Evolutionary conservation across 371 early-diverging fungal species (phyloP), one percentile per base, ranked within the genome.

Genomic region (Fennellomyces sp.): DNA sequence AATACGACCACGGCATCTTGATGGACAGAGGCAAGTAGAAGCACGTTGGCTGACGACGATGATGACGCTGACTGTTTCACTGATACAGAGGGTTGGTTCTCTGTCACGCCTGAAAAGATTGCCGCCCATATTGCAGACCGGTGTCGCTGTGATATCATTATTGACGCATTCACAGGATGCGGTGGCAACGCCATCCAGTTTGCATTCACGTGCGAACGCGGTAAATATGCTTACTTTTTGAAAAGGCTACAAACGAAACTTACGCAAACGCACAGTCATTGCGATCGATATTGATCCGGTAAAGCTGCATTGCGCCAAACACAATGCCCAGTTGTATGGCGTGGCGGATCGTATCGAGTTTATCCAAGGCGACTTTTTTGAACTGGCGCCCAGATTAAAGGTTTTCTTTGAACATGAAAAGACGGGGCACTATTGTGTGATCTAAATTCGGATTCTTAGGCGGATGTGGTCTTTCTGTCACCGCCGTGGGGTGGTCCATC

Each of bases 181-280:
- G 98, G 98, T 21, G 98, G 98, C 3, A 97, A 98, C 69, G 66
- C 97, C 7, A 97, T 98, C 54, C 96, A 97, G 73, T 96, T 97
- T 82, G 97, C 97, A 1, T 66, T 84, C 51, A 86, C 86, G 5
- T 94, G 94, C 63, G 80, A 92, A 61, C 77, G 83, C 66, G 89
- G 85, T 86, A 26, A 19, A 26, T 23, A 25, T 17, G 10, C n/a
- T 31, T 11, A n/a, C n/a, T n/a, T n/a, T n/a, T n/a, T n/a, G n/a
- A n/a, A n/a, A n/a, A n/a, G n/a, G n/a, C n/a, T n/a, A n/a, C n/a
- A n/a, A n/a, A n/a, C n/a, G n/a, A n/a, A n/a, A 47, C 28, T n/a
- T 27, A 35, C 38, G 30, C 49, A 38, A 39, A 6, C 21, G 15
- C 26, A 15, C 60, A 81, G 98, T 97, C 11, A 92, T 97, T 60